Evolutionary conservation across 345 rosid genomes (phyloP), one percentile per base, ranked within the genome.

Genomic region (Litchi chinensis): DNA sequence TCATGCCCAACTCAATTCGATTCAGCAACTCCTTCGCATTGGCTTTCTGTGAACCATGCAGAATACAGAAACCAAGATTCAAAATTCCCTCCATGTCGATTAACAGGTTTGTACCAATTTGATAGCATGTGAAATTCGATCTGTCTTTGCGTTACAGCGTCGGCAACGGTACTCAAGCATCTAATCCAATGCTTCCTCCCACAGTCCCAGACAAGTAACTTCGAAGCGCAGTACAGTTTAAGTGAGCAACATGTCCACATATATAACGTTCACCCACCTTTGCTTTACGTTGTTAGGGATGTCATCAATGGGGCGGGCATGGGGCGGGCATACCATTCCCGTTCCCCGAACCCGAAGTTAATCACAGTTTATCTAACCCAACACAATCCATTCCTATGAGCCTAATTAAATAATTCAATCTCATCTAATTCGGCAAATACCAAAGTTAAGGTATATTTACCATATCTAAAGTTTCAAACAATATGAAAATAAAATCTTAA

Each of bases 161-260:
- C 97, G 87, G 70, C 98, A 93, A 67, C 81, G 89, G 79, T 91
- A 93, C 85, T 93, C 98, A n/a, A 40, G 93, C 94, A 88, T 92
- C 95, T 84, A 95, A 84, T n/a, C 93, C 93, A 16, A 95, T 90
- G 77, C 86, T 87, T 79, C 98, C 99, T 78, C 96, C 96, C 59
- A 92, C 79, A 21, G 91, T 90, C 65, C 97, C 99, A 85, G 98
- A 95, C 94, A 91, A 82, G 83, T 89, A 93, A 71, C 91, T 84
- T 24, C 90, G 90, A 74, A 92, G 93, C 77, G 96, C 98, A n/a
- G n/a, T n/a, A 83, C 98, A 93, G 76, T 85, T 88, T 73, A 93
- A 18, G 80, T 93, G 98, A 78, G 99, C 93, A 84, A 92, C 84
- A 81, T 93, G 98, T 48, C 94, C 93, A 60, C 99, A 95, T 18